phyloP scores from a whole-genome alignment of 768 basidiomycete genomes.

The Floccularia luteovirens region DNA sequence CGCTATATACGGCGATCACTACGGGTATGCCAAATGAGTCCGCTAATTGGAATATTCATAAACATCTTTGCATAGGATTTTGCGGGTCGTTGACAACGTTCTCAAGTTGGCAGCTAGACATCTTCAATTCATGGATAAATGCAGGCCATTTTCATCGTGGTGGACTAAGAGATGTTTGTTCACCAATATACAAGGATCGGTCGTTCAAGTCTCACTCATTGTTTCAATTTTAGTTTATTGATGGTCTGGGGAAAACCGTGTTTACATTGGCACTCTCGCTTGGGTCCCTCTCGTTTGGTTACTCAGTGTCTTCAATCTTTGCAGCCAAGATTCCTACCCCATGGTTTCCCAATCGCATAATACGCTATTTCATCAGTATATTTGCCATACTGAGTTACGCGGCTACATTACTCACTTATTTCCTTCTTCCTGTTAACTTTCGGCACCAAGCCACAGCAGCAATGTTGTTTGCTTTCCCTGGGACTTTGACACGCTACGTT shows the following conservation, averaged over 20 bases:
- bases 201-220: neutral
- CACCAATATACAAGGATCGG: neutral
- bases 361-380: conserved; percentile 44
- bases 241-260: conserved; percentile 74
- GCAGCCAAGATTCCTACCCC: conserved; percentile 29
- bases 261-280: conserved; percentile 74
- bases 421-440: conserved; percentile 56
- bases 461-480: conserved; percentile 84
- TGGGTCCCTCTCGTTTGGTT: conserved; percentile 72
- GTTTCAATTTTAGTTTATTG: conserved; percentile 55
- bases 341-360: conserved; percentile 24
- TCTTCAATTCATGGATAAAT: conserved; percentile 85
- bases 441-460: conserved; percentile 82
- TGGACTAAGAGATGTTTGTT: conserved; percentile 66
- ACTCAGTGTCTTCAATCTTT: conserved; percentile 43
- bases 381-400: conserved; percentile 63
- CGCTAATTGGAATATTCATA: conserved; percentile 1
- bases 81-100: conserved; percentile 97
- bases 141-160: conserved; percentile 41
- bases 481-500: conserved; percentile 76
- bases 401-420: conserved; percentile 73
- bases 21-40: conserved; percentile 46
- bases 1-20: conserved; percentile 80
- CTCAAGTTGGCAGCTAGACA: conserved; percentile 88
- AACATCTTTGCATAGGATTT: conserved; percentile 63